Percentiles rank a stretch among this genome's conserved stretches.
phyloP scores from a whole-genome alignment of 164 flowering plant genomes.

The Cinnamomum micranthum region DNA sequence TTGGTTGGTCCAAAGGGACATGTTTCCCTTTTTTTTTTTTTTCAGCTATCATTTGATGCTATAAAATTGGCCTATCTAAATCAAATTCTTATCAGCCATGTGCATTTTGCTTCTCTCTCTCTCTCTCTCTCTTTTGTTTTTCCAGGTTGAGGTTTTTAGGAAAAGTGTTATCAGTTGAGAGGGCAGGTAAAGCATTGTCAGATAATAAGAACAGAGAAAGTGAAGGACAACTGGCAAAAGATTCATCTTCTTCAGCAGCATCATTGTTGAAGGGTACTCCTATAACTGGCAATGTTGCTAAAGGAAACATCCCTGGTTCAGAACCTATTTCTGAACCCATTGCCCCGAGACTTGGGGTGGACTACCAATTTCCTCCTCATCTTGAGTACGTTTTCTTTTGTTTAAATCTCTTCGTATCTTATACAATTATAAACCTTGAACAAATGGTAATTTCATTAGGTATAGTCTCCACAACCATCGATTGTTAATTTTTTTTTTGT shows the following conservation, averaged over 20 bases:
- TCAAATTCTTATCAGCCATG: background rate
- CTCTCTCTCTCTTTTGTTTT: background rate
- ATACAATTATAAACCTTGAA: background rate
- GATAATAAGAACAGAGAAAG: slow-evolving; percentile 21
- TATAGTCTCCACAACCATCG: background rate
- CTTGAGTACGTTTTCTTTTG: slow-evolving; percentile 63
- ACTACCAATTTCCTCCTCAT: slow-evolving; percentile 93
- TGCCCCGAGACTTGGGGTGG: slow-evolving; percentile 82
- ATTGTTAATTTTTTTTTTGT: no score
- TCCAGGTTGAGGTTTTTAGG: slow-evolving; percentile 87
- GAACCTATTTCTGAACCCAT: slow-evolving; percentile 55
- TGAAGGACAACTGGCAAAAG: slow-evolving; percentile 29
- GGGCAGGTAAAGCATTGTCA: slow-evolving; percentile 34
- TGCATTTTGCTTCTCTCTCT: background rate
- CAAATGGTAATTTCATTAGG: background rate
- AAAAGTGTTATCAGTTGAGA: slow-evolving; percentile 75
- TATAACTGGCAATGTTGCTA: slow-evolving; percentile 16
- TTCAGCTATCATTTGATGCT: background rate
- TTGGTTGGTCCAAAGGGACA: background rate
- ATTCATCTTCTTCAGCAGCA: slow-evolving; percentile 14
- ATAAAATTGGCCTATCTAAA: background rate
- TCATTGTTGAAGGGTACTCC: slow-evolving; percentile 28
- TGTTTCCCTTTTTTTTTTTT: background rate
- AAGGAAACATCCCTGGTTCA: slow-evolving; percentile 26
- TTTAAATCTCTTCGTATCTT: background rate